phyloP scores from a whole-genome alignment of 31 red algal genomes.

The Endocladia muricata region DNA sequence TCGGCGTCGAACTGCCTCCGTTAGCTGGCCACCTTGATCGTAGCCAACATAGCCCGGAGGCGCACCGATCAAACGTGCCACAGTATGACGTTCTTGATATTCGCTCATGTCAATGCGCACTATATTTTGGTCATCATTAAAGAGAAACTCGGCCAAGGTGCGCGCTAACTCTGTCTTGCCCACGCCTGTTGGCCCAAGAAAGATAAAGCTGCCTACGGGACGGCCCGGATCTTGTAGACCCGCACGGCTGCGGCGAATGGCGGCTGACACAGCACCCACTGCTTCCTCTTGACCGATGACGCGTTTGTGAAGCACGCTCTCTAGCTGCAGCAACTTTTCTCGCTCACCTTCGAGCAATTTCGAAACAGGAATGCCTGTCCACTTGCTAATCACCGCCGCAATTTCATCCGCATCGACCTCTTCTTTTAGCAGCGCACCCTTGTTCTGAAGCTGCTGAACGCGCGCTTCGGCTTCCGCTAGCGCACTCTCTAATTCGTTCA shows the following conservation, averaged over 20 bases:
- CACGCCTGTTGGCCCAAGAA: slow-evolving; percentile 95
- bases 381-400: slow-evolving; percentile 87
- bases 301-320: slow-evolving; percentile 68
- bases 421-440: slow-evolving; percentile 64
- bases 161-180: slow-evolving; percentile 98
- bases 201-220: slow-evolving; percentile 90
- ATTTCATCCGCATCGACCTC: slow-evolving; percentile 98
- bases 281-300: slow-evolving; percentile 96
- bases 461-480: slow-evolving; percentile 44
- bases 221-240: slow-evolving; percentile 82
- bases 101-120: slow-evolving; percentile 99
- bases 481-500: slow-evolving; percentile 78
- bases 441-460: background rate
- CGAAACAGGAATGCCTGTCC: slow-evolving; percentile 96
- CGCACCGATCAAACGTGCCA: slow-evolving; percentile 91
- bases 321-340: slow-evolving; percentile 85
- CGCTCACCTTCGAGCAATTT: slow-evolving; percentile 85
- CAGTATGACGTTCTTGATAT: slow-evolving; percentile 93
- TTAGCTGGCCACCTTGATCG: slow-evolving; percentile 96
- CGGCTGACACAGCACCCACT: slow-evolving; percentile 85
- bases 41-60: slow-evolving; percentile 99
- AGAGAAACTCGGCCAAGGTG: slow-evolving; percentile 89
- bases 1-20: slow-evolving; percentile 92
- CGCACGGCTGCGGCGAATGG: slow-evolving; percentile 90
- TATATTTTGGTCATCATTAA: slow-evolving; percentile 90